These are phyloP conservation scores for Vanilla planifolia DNA, from an alignment of 106 monocot genomes.

Conservation along the genomic window DNA sequence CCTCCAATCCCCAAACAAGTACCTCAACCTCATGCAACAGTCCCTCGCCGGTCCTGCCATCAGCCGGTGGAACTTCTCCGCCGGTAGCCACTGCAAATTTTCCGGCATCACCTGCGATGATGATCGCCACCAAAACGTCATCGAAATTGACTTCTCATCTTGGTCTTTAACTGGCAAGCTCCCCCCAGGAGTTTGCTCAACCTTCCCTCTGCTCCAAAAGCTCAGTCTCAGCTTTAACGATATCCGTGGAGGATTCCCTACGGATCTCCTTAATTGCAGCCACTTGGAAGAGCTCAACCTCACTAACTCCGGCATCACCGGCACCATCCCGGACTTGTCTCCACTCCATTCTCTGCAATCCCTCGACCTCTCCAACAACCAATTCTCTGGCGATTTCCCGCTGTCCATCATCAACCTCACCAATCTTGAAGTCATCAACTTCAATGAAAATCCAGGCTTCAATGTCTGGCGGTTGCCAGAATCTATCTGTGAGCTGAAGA, in stretches of 20 bases:
- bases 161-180: conserved; percentile 51
- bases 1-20: conserved; percentile 32
- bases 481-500: conserved; percentile 32
- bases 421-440: conserved; percentile 51
- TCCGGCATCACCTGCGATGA: conserved; percentile 61
- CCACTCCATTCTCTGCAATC: conserved; percentile 33
- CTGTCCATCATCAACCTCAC: conserved; percentile 62
- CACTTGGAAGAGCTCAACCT: conserved; percentile 61
- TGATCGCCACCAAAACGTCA: conserved; percentile 6
- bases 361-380: conserved; percentile 73
- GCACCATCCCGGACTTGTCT: conserved; percentile 68
- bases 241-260: conserved; percentile 50
- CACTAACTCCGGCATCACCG: conserved; percentile 39
- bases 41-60: conserved; percentile 47
- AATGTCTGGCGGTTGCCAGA: conserved; percentile 56
- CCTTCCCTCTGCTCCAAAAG: conserved; percentile 46
- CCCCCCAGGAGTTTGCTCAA: conserved; percentile 54
- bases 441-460: conserved; percentile 81
- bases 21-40: conserved; percentile 57
- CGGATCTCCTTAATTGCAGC: conserved; percentile 56
- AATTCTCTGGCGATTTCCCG: conserved; percentile 73
- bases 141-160: conserved; percentile 53
- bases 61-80: conserved; percentile 34
- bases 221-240: conserved; percentile 49
- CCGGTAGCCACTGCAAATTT: conserved; percentile 34